Percentiles rank a stretch among this genome's conserved stretches.
Conservation (phyloP, 257 asterid genomes). For the Parsonsia alboflavescens region DNA sequence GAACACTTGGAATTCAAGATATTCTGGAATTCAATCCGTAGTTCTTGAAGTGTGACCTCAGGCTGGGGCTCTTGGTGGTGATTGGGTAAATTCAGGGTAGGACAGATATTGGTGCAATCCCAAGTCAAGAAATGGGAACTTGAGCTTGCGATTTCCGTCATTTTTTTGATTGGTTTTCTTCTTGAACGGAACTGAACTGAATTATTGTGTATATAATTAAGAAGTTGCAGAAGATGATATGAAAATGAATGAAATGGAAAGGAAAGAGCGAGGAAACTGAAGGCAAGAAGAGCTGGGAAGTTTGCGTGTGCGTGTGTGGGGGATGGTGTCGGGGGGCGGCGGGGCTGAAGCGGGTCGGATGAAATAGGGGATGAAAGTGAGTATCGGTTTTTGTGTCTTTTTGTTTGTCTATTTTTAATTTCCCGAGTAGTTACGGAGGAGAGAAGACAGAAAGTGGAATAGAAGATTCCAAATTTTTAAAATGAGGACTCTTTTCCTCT, state of each 20-base stretch:
- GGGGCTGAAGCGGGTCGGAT: no score
- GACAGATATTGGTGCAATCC: neutral
- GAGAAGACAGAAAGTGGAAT: no score
- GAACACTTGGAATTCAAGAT: conserved; percentile 5
- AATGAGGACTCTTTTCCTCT: no score
- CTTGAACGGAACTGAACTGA: no score
- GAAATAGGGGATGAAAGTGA: no score
- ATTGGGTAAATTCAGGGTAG: neutral
- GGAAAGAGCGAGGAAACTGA: neutral
- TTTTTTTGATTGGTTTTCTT: neutral
- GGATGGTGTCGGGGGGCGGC: no score
- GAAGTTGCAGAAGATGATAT: neutral
- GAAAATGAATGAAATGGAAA: neutral
- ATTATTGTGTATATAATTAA: neutral
- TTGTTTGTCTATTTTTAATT: no score
- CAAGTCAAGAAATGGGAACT: neutral
- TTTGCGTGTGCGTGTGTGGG: no score
- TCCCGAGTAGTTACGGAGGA: no score
- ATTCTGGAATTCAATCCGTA: neutral
- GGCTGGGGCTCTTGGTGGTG: neutral
- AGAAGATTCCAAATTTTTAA: no score
- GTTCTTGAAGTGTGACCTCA: neutral
- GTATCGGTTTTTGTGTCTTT: no score
- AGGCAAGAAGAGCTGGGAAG: neutral
- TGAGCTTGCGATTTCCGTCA: conserved; percentile 6